Evolutionary conservation across 2,329 filamentous ascomycete genomes (phyloP).

Genomic region (Xylariaceae sp.): DNA sequence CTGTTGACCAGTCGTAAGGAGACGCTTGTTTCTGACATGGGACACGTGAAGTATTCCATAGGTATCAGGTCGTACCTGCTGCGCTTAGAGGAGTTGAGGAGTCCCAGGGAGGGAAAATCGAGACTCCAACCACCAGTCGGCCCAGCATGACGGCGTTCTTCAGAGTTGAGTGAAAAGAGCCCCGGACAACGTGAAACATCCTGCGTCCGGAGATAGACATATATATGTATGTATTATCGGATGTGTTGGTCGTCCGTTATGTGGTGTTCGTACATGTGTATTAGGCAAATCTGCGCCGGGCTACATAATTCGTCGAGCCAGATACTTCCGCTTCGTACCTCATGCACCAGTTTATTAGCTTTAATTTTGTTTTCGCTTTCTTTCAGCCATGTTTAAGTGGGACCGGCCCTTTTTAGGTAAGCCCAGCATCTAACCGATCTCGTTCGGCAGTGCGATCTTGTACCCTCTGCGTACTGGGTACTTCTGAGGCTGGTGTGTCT

Average conservation of each 20-base stretch:
- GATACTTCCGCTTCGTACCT: neutral
- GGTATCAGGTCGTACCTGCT: no score
- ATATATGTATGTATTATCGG: no score
- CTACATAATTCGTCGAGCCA: neutral
- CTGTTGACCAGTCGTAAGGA: conserved; percentile 13
- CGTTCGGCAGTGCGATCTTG: neutral
- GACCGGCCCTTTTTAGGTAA: neutral
- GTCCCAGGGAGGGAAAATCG: neutral
- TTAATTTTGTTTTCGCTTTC: neutral
- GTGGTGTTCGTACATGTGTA: neutral
- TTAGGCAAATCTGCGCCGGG: no score
- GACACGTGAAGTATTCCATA: neutral
- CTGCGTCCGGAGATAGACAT: no score
- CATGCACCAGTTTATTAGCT: neutral
- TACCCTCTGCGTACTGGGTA: neutral
- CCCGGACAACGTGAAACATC: neutral
- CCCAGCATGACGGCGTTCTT: conserved; percentile 1
- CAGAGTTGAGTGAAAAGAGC: neutral
- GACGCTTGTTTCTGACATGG: conserved; percentile 12
- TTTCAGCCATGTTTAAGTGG: neutral
- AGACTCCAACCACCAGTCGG: conserved; percentile 10
- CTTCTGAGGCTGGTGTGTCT: neutral
- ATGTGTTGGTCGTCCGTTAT: neutral
- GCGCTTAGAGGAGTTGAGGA: neutral
- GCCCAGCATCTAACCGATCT: neutral